Evolutionary conservation across 805 yeast genomes (phyloP).

Genomic region (Hanseniaspora guilliermondii): DNA sequence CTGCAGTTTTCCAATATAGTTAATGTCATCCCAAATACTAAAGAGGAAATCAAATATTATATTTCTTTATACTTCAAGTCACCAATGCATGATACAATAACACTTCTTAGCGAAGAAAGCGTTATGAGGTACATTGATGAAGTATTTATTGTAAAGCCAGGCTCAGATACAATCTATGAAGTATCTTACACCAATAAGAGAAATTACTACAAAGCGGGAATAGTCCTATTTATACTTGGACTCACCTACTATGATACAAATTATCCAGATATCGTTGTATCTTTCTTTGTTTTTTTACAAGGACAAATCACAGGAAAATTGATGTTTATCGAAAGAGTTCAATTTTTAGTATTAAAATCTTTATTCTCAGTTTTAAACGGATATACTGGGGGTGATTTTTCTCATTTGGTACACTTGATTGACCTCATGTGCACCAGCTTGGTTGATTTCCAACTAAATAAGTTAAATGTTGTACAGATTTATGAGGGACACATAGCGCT

Average conservation of each 20-base stretch:
- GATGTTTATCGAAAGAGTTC: constrained; percentile 24
- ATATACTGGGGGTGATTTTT: constrained; percentile 21
- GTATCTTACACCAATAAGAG: constrained; percentile 15
- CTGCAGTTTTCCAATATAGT: constrained; percentile 13
- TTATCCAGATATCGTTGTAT: constrained; percentile 19
- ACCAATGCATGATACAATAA: constrained; percentile 17
- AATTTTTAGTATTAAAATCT: constrained; percentile 20
- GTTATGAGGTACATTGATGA: constrained; percentile 12
- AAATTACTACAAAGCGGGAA: constrained; percentile 24
- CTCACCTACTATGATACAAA: constrained; percentile 15
- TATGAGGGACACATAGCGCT: constrained; percentile 16
- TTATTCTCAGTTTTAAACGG: constrained; percentile 14
- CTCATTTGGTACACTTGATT: constrained; percentile 18
- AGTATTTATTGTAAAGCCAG: constrained; percentile 14
- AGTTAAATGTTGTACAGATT: constrained; percentile 16
- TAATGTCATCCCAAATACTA: constrained; percentile 20
- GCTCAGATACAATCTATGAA: not conserved
- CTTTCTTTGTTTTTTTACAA: constrained; percentile 19
- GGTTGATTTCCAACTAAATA: constrained; percentile 20
- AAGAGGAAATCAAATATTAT: constrained; percentile 15
- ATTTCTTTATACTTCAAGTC: constrained; percentile 19
- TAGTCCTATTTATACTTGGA: constrained; percentile 20
- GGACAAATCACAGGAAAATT: constrained; percentile 24
- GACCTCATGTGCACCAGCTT: constrained; percentile 18
- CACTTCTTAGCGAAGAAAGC: constrained; percentile 5